A percentile compares a stretch with the other conserved stretches of the same genome.
phyloP scores from a whole-genome alignment of 768 basidiomycete species.

The Calocera cornea region DNA sequence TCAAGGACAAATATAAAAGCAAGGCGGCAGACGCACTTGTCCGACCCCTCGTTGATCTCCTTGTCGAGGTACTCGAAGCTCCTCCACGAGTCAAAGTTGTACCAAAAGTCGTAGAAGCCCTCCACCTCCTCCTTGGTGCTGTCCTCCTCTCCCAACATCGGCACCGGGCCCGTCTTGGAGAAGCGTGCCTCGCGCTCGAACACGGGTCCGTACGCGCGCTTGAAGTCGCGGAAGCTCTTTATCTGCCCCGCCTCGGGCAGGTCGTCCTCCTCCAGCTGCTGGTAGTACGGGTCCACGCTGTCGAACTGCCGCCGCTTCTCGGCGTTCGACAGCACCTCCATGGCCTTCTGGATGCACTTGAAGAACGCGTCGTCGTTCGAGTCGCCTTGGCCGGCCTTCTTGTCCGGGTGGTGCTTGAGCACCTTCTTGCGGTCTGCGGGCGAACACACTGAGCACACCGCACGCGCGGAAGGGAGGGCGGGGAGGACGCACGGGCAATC shows the following conservation, averaged over 20 bases:
- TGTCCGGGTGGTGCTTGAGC: slow-evolving; percentile 97
- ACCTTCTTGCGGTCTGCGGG: slow-evolving; percentile 87
- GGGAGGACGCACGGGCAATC: slow-evolving; percentile 64
- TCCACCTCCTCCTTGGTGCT: slow-evolving; percentile 73
- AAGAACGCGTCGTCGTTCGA: slow-evolving; percentile 97
- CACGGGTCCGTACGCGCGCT: slow-evolving; percentile 59
- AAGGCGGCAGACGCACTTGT: slow-evolving; percentile 45
- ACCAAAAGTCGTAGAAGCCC: slow-evolving; percentile 97
- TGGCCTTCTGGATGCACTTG: slow-evolving; percentile 99
- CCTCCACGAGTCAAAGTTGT: slow-evolving; percentile 98
- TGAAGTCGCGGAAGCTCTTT: slow-evolving; percentile 47
- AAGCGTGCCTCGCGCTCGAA: slow-evolving; percentile 90
- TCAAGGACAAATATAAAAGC: neutral
- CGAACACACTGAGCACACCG: neutral
- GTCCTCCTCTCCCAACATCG: slow-evolving; percentile 55
- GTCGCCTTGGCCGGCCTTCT: slow-evolving; percentile 69
- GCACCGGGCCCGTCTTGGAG: slow-evolving; percentile 72
- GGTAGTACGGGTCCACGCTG: slow-evolving; percentile 73
- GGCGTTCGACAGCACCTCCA: slow-evolving; percentile 75
- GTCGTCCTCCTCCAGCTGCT: slow-evolving; percentile 57
- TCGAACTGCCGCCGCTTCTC: slow-evolving; percentile 92
- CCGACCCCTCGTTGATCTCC: slow-evolving; percentile 95
- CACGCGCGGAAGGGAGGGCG: neutral
- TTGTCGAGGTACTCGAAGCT: slow-evolving; percentile 97
- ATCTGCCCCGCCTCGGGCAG: slow-evolving; percentile 51